phyloP scores from a whole-genome alignment of 2,329 filamentous ascomycete species.

The Nemania sp. region DNA sequence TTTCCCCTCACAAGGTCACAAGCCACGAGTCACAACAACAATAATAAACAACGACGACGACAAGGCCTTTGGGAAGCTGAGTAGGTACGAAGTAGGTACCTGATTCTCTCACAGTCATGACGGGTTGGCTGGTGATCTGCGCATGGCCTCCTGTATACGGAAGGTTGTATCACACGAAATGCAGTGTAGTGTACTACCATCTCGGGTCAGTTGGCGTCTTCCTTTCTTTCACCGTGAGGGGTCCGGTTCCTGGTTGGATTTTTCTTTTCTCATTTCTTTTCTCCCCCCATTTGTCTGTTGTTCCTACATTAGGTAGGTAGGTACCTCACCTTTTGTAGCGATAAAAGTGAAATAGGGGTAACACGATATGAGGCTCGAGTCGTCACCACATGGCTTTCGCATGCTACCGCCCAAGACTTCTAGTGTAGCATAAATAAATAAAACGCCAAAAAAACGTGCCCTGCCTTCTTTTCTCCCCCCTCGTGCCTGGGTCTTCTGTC shows the following conservation, averaged over 20 bases:
- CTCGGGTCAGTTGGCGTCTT: slow-evolving; percentile 21
- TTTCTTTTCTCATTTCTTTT: not conserved
- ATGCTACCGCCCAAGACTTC: not conserved
- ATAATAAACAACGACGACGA: too few relatives aligned
- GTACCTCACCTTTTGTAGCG: not conserved
- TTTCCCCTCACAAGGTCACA: slow-evolving; percentile 22
- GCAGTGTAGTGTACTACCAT: not conserved
- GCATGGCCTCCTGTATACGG: slow-evolving; percentile 21
- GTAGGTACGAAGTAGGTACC: not conserved
- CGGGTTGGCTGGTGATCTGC: slow-evolving; percentile 18
- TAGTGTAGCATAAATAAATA: too few relatives aligned
- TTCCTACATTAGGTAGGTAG: too few relatives aligned
- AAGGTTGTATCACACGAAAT: slow-evolving; percentile 25
- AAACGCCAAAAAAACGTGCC: not conserved
- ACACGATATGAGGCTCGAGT: not conserved
- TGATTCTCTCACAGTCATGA: slow-evolving; percentile 18
- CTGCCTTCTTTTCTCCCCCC: slow-evolving; percentile 1
- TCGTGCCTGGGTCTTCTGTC: slow-evolving; percentile 26
- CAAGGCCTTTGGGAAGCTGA: slow-evolving; percentile 1
- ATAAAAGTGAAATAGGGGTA: not conserved
- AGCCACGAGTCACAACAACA: slow-evolving; percentile 16
- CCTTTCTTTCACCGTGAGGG: not conserved
- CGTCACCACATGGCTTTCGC: slow-evolving; percentile 10
- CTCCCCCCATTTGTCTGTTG: too few relatives aligned
- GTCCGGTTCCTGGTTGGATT: slow-evolving; percentile 14